Evolutionary conservation across 2,329 filamentous ascomycete genomes (phyloP).

Genomic region (Monosporascus sp.): DNA sequence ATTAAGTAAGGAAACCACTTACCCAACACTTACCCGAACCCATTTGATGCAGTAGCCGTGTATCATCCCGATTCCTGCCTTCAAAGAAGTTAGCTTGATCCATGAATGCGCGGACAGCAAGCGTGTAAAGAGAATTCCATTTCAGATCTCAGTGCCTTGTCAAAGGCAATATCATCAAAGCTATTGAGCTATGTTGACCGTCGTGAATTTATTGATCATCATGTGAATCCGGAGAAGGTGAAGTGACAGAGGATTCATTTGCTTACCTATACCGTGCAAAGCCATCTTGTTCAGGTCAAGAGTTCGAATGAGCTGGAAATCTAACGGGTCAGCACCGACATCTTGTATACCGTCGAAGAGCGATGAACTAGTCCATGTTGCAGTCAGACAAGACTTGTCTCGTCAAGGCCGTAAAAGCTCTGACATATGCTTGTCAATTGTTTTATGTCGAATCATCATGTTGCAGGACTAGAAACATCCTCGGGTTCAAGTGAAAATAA

Average conservation of each 20-base stretch:
- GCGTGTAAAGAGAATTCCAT: slow-evolving; percentile 1
- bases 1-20: too few relatives aligned
- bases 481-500: background rate
- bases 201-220: slow-evolving; percentile 78
- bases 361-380: slow-evolving; percentile 13
- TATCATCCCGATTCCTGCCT: background rate
- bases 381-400: slow-evolving; percentile 42
- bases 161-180: slow-evolving; percentile 78
- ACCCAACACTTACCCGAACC: too few relatives aligned
- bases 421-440: slow-evolving; percentile 97
- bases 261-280: slow-evolving; percentile 8
- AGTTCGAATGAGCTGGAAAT: background rate
- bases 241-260: slow-evolving; percentile 5
- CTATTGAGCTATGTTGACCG: slow-evolving; percentile 75
- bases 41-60: too few relatives aligned
- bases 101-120: background rate
- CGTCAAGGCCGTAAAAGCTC: slow-evolving; percentile 57
- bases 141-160: slow-evolving; percentile 53
- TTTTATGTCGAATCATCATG: slow-evolving; percentile 78
- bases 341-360: background rate
- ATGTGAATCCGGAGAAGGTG: slow-evolving; percentile 33
- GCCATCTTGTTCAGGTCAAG: background rate
- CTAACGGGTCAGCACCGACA: background rate
- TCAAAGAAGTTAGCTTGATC: slow-evolving; percentile 5
- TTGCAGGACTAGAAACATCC: slow-evolving; percentile 21